phyloP scores from a whole-genome alignment of 2,329 filamentous ascomycete genomes.

The Helotiales sp. region DNA sequence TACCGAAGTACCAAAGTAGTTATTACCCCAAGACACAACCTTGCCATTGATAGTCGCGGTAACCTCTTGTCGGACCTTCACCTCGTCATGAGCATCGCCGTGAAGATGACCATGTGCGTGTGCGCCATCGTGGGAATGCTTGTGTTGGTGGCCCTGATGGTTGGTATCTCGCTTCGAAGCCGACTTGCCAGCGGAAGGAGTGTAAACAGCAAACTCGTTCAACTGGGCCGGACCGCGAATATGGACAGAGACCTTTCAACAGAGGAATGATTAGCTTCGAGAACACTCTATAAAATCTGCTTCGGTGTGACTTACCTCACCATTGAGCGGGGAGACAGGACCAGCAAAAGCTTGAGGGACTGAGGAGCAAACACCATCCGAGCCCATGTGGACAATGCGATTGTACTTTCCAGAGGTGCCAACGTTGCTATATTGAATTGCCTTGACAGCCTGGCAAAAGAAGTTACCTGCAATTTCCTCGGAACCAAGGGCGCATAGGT shows the following conservation, averaged over 20 bases:
- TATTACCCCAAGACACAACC: slow-evolving; percentile 58
- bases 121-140: slow-evolving; percentile 34
- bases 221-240: slow-evolving; percentile 69
- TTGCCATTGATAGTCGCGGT: slow-evolving; percentile 59
- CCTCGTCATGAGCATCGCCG: slow-evolving; percentile 5
- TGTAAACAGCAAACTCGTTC: slow-evolving; percentile 69
- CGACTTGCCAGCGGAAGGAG: slow-evolving; percentile 39
- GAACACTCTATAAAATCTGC: neutral
- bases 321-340: slow-evolving; percentile 64
- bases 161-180: slow-evolving; percentile 36
- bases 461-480: slow-evolving; percentile 53
- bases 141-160: slow-evolving; percentile 50
- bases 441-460: slow-evolving; percentile 64
- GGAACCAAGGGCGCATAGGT: slow-evolving; percentile 35
- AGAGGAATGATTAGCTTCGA: neutral
- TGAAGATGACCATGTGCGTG: slow-evolving; percentile 24
- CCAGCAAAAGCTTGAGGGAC: slow-evolving; percentile 56
- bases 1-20: slow-evolving; percentile 39
- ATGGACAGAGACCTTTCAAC: slow-evolving; percentile 64
- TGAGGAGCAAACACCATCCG: slow-evolving; percentile 54
- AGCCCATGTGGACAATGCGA: slow-evolving; percentile 60
- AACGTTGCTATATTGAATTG: slow-evolving; percentile 68
- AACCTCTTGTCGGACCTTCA: slow-evolving; percentile 51
- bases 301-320: slow-evolving; percentile 58
- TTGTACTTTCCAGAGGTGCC: slow-evolving; percentile 63